These are phyloP conservation scores for Typha latifolia DNA, from an alignment of 176 grass and related monocot species.

Conservation along the genomic window DNA sequence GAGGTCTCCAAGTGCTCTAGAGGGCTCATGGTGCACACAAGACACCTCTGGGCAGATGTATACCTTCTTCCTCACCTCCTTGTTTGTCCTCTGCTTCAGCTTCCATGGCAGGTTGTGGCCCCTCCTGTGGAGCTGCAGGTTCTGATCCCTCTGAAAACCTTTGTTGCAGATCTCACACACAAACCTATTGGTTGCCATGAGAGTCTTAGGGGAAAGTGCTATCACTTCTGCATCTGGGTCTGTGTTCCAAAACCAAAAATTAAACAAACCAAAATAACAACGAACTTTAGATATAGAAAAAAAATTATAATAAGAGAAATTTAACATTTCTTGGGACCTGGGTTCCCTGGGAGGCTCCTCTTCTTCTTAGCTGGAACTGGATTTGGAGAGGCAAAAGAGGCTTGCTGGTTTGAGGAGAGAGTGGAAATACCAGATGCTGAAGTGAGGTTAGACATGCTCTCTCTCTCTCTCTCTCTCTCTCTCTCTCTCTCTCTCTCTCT, in stretches of 20 bases:
- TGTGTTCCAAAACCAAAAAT: neutral
- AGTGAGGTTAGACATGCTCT: conserved; percentile 9
- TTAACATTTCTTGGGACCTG: conserved; percentile 1
- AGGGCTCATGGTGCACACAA: conserved; percentile 20
- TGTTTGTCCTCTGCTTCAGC: conserved; percentile 16
- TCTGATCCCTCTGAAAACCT: conserved; percentile 18
- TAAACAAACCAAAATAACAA: neutral
- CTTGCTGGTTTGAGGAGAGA: conserved; percentile 8
- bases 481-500: too few species aligned
- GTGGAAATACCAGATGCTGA: neutral
- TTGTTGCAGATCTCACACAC: conserved; percentile 27
- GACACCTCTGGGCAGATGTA: conserved; percentile 20
- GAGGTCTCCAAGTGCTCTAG: conserved; percentile 19
- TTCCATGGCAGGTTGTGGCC: conserved; percentile 23
- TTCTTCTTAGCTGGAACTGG: conserved; percentile 11
- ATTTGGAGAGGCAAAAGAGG: conserved; percentile 10
- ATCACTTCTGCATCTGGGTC: conserved; percentile 19
- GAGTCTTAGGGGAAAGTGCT: conserved; percentile 12
- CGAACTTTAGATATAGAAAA: neutral
- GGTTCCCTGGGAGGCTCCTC: conserved; percentile 15
- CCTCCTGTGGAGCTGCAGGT: conserved; percentile 18
- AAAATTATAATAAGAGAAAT: neutral
- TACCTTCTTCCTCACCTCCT: conserved; percentile 23
- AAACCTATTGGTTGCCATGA: conserved; percentile 21
- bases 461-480: neutral